Conservation (phyloP, 2,329 filamentous ascomycete species). For the Colletotrichum tropicale region DNA sequence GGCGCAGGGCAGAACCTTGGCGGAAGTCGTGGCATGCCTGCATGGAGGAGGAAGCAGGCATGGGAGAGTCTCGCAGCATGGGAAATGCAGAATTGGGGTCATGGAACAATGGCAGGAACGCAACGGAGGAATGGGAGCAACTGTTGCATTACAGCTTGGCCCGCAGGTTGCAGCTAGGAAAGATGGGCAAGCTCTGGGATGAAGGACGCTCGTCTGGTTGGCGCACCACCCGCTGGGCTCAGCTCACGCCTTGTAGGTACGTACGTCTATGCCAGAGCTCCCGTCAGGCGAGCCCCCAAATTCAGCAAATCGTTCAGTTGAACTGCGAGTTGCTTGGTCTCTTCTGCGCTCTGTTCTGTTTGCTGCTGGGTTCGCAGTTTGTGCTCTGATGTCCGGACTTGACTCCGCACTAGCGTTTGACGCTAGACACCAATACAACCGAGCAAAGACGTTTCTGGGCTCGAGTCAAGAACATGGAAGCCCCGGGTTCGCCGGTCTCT, state of each 20-base stretch:
- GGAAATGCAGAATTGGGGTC: conserved; percentile 2
- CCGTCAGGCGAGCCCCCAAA: not conserved
- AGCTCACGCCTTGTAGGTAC: not conserved
- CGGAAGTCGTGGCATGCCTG: conserved; percentile 9
- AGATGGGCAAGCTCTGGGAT: not conserved
- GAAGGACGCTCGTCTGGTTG: not conserved
- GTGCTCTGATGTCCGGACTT: conserved; percentile 16
- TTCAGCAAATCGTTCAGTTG: not conserved
- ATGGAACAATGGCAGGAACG: not conserved
- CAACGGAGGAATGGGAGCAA: not conserved
- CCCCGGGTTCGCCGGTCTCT: not conserved
- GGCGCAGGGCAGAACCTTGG: conserved; percentile 8
- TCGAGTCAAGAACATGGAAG: not conserved
- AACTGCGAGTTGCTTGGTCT: conserved; percentile 10
- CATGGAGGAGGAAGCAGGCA: not conserved
- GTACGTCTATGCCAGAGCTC: conserved; percentile 5
- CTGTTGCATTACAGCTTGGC: not conserved
- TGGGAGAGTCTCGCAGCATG: conserved; percentile 1
- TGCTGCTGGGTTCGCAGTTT: not conserved
- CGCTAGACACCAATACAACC: conserved; percentile 7
- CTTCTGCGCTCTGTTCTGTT: not conserved
- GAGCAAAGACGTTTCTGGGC: conserved; percentile 4
- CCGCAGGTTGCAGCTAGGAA: not conserved
- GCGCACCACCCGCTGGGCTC: not conserved
- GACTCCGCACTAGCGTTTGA: conserved; percentile 19